Evolutionary conservation across 257 asterid genomes (phyloP).

Genomic region (Salvia hispanica): DNA sequence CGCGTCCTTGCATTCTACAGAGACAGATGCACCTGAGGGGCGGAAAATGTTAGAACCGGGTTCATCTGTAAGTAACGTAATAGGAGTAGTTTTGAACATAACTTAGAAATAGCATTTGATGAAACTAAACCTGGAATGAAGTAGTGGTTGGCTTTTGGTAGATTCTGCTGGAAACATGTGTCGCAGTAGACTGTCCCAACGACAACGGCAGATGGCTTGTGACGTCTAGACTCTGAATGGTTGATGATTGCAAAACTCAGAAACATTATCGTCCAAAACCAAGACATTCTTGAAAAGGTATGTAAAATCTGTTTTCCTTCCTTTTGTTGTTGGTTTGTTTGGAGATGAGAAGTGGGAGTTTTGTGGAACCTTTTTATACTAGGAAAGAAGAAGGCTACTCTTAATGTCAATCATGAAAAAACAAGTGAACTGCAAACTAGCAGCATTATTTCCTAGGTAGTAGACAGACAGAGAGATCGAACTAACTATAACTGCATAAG

Average conservation of each 20-base stretch:
- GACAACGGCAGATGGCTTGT: conserved; percentile 57
- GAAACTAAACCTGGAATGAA: conserved; percentile 62
- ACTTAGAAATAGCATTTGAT: not conserved
- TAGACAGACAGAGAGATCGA: not conserved
- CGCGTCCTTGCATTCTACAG: conserved; percentile 59
- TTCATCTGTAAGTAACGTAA: not conserved
- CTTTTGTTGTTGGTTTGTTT: conserved; percentile 16
- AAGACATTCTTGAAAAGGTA: conserved; percentile 35
- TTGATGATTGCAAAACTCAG: conserved; percentile 31
- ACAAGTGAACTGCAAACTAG: conserved; percentile 52
- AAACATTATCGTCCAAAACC: conserved; percentile 44
- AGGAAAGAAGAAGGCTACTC: conserved; percentile 16
- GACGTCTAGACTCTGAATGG: conserved; percentile 43
- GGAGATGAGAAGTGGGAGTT: conserved; percentile 11
- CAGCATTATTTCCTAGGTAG: conserved; percentile 34
- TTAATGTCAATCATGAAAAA: conserved; percentile 37
- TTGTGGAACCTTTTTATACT: conserved; percentile 27
- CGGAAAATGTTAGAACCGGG: not conserved
- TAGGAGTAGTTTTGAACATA: no score
- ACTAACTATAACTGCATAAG: conserved; percentile 3
- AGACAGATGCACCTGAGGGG: conserved; percentile 75
- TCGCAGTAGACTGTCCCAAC: conserved; percentile 80
- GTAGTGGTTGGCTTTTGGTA: conserved; percentile 37
- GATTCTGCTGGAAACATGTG: conserved; percentile 60
- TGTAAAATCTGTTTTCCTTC: not conserved